Evolutionary conservation across 1,284 basidiomycete species (phyloP).

Genomic region (Cystobasidium slooffiae): DNA sequence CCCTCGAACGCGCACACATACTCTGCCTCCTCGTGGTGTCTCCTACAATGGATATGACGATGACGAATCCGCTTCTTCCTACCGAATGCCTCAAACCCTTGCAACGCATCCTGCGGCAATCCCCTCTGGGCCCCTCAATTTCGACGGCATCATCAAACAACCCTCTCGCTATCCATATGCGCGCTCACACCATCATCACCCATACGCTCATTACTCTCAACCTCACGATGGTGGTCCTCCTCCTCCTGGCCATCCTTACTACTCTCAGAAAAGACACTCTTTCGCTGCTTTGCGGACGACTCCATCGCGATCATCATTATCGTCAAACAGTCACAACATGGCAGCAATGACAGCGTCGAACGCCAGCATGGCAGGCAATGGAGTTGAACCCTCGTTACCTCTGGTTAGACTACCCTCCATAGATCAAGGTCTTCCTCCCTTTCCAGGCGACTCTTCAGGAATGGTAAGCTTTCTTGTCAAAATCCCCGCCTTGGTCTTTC

Average conservation of each 20-base stretch:
- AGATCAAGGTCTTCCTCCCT: conserved; percentile 32
- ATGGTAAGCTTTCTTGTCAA: neutral
- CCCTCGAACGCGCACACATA: neutral
- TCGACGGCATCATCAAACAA: conserved; percentile 14
- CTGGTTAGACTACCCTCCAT: conserved; percentile 36
- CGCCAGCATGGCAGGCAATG: neutral
- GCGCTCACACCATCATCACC: neutral
- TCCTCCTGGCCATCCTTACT: conserved; percentile 11
- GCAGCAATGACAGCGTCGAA: neutral
- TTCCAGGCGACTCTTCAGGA: conserved; percentile 7
- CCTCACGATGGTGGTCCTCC: neutral
- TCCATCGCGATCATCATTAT: neutral
- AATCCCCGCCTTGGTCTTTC: neutral
- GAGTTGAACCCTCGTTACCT: neutral
- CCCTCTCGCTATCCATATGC: conserved; percentile 9
- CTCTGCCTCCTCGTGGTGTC: neutral
- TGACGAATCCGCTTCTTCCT: neutral
- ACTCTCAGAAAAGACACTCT: conserved; percentile 13
- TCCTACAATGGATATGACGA: neutral
- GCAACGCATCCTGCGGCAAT: neutral
- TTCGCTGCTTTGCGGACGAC: conserved; percentile 16
- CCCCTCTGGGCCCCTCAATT: neutral
- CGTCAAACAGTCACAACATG: neutral
- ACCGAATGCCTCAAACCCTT: neutral
- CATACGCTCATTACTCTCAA: neutral